Evolutionary conservation across 768 basidiomycete species (phyloP).

Genomic region (Mycena galericulata): DNA sequence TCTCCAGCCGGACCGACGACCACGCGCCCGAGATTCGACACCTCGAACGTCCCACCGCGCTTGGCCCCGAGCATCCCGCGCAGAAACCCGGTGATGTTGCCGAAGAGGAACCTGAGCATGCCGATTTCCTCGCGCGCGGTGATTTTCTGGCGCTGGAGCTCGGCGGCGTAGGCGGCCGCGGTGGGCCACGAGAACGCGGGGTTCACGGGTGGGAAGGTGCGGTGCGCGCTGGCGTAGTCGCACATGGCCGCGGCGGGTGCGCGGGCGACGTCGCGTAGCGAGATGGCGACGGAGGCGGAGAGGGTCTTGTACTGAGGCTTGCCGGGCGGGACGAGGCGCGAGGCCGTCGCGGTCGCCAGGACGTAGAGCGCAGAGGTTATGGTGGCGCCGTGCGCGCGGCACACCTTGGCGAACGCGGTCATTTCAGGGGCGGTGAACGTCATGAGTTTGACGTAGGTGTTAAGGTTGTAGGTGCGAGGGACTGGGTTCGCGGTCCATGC

Average conservation of each 20-base stretch:
- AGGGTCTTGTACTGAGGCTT: constrained; percentile 33
- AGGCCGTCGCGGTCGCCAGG: constrained; percentile 41
- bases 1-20: constrained; percentile 7
- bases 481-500: constrained; percentile 51
- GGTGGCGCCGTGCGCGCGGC: constrained; percentile 47
- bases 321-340: constrained; percentile 37
- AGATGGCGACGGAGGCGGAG: constrained; percentile 45
- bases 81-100: constrained; percentile 46
- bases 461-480: constrained; percentile 26
- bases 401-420: constrained; percentile 39
- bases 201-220: constrained; percentile 40
- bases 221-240: constrained; percentile 46
- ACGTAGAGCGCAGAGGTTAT: constrained; percentile 46
- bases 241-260: constrained; percentile 46
- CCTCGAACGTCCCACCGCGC: constrained; percentile 45
- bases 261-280: constrained; percentile 46
- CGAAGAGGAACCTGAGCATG: constrained; percentile 48
- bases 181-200: constrained; percentile 47
- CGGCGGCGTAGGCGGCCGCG: constrained; percentile 44
- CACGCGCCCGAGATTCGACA: constrained; percentile 54
- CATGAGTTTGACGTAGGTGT: constrained; percentile 42
- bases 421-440: constrained; percentile 39
- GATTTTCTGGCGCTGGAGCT: constrained; percentile 39
- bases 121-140: constrained; percentile 45
- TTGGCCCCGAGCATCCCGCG: constrained; percentile 49